These are phyloP conservation scores for Durio zibethinus DNA, from an alignment of 345 rosid genomes.

Conservation along the genomic window DNA sequence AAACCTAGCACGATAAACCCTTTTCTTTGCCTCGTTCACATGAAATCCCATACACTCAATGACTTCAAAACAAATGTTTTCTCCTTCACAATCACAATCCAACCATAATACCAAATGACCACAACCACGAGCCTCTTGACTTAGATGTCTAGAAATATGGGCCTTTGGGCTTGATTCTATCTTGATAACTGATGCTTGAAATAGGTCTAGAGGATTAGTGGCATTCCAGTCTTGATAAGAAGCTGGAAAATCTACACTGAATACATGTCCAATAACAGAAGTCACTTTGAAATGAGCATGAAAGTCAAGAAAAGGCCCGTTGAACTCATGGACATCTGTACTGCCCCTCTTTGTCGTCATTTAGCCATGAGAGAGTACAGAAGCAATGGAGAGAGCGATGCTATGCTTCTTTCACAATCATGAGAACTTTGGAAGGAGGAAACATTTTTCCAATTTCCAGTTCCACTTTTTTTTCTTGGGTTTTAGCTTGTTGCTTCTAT, in stretches of 20 bases:
- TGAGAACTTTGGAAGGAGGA: constrained; percentile 39
- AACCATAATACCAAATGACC: constrained; percentile 84
- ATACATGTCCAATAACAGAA: no score
- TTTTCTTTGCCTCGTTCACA: constrained; percentile 51
- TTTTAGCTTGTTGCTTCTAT: not conserved
- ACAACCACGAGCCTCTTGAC: constrained; percentile 90
- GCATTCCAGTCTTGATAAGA: constrained; percentile 71
- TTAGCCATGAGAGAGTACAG: constrained; percentile 70
- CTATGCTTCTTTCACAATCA: constrained; percentile 95
- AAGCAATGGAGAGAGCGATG: constrained; percentile 85
- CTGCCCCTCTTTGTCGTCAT: constrained; percentile 73
- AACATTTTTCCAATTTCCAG: constrained; percentile 23
- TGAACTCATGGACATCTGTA: constrained; percentile 91
- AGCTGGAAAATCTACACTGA: constrained; percentile 93
- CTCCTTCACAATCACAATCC: constrained; percentile 99
- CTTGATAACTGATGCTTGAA: constrained; percentile 61
- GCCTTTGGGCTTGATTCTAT: constrained; percentile 88
- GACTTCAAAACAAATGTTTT: constrained; percentile 97
- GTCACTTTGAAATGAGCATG: constrained; percentile 70
- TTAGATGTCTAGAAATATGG: constrained; percentile 75
- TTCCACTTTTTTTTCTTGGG: not conserved
- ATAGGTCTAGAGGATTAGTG: constrained; percentile 74
- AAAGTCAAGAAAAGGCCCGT: no score
- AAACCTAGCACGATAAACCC: constrained; percentile 76
- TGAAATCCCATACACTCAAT: constrained; percentile 75